Conservation (phyloP, 1,284 basidiomycete species). For the Ceratobasidium sp. region DNA sequence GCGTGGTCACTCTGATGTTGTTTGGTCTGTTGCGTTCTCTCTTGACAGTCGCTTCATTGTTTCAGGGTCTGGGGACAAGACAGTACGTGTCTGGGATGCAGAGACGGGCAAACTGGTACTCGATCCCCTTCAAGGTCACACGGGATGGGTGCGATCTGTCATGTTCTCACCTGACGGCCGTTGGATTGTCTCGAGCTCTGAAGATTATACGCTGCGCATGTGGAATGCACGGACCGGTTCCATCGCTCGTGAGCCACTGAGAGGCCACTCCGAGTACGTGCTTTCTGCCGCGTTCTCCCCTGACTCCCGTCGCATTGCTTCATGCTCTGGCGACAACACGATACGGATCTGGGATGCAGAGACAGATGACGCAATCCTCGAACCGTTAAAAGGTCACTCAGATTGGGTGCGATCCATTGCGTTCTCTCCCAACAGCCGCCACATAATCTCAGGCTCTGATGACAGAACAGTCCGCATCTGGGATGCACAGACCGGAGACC, state of each 20-base stretch:
- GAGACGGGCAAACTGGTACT: background rate
- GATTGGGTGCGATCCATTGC: background rate
- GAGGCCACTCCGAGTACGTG: background rate
- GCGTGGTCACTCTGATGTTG: slow-evolving; percentile 4
- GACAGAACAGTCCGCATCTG: slow-evolving; percentile 23
- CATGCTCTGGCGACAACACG: slow-evolving; percentile 7
- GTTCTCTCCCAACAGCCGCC: slow-evolving; percentile 26
- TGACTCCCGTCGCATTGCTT: slow-evolving; percentile 15
- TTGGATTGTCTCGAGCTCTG: slow-evolving; percentile 6
- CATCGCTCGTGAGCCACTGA: background rate
- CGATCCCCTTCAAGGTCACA: background rate
- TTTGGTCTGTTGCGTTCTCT: slow-evolving; percentile 15
- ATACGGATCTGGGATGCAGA: slow-evolving; percentile 40
- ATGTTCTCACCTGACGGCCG: slow-evolving; percentile 29
- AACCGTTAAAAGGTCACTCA: slow-evolving; percentile 19
- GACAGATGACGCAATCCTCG: background rate
- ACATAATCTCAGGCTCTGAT: slow-evolving; percentile 7
- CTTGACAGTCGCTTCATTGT: slow-evolving; percentile 14
- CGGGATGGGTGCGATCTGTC: background rate
- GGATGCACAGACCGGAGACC: background rate
- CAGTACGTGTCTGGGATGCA: slow-evolving; percentile 5
- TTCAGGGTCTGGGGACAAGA: slow-evolving; percentile 22
- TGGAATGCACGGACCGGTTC: slow-evolving; percentile 17
- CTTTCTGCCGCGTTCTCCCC: slow-evolving; percentile 23
- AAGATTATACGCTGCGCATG: slow-evolving; percentile 6